These are phyloP conservation scores for Chalciporus sphaerocephalus DNA, from an alignment of 768 basidiomycete genomes.

Conservation along the genomic window DNA sequence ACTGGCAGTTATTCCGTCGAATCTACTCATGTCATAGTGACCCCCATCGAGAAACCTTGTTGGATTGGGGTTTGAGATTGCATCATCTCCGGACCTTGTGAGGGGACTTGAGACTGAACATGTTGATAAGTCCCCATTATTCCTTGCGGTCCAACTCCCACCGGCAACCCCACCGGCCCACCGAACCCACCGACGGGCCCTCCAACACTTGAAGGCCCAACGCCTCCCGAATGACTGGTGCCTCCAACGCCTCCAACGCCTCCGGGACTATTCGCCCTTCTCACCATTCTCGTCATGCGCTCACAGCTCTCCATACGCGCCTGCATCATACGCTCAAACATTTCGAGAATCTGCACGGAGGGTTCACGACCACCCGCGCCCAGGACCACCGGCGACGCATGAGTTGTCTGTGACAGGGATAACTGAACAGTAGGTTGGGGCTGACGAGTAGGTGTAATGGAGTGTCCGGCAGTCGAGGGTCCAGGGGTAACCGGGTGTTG, in stretches of 20 bases:
- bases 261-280: constrained; percentile 27
- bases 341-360: constrained; percentile 53
- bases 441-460: constrained; percentile 12
- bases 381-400: constrained; percentile 25
- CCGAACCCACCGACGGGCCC: constrained; percentile 30
- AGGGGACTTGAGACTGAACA: constrained; percentile 8
- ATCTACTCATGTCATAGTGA: background rate
- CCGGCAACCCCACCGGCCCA: constrained; percentile 24
- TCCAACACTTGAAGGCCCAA: constrained; percentile 21
- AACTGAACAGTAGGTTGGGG: constrained; percentile 7
- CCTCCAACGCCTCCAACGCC: constrained; percentile 10
- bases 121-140: constrained; percentile 15
- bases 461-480: constrained; percentile 5
- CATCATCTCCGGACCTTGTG: constrained; percentile 12
- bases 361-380: constrained; percentile 34
- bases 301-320: constrained; percentile 74
- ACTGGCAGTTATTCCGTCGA: no score
- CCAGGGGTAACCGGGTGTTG: constrained; percentile 12
- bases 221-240: constrained; percentile 6
- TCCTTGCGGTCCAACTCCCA: constrained; percentile 20
- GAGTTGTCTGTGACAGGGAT: constrained; percentile 9
- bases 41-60: constrained; percentile 25
- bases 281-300: constrained; percentile 55
- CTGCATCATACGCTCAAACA: constrained; percentile 71
- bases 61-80: constrained; percentile 10